phyloP scores from a whole-genome alignment of 2,329 filamentous ascomycete genomes.

The Scedosporium aurantiacum region DNA sequence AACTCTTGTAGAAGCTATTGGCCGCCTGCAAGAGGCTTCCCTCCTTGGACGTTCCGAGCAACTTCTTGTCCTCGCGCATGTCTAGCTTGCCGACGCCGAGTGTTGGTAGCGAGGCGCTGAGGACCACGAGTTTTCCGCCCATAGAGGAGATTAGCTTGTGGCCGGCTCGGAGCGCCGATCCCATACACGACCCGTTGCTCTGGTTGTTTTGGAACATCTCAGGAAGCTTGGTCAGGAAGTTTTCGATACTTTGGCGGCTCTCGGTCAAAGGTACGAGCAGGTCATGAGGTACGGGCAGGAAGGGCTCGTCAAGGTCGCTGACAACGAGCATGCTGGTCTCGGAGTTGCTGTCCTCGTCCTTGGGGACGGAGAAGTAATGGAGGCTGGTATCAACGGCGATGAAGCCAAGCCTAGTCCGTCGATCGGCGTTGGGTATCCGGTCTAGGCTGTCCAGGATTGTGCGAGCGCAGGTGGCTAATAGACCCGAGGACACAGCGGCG shows the following conservation, averaged over 20 bases:
- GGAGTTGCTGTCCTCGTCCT: conserved; percentile 72
- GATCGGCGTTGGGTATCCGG: conserved; percentile 94
- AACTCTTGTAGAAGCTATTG: conserved; percentile 98
- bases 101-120: conserved; percentile 84
- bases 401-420: conserved; percentile 85
- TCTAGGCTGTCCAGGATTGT: conserved; percentile 93
- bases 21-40: conserved; percentile 76
- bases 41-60: conserved; percentile 89
- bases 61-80: conserved; percentile 91
- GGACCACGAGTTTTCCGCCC: conserved; percentile 86
- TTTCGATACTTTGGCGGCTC: conserved; percentile 82
- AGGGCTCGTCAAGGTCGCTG: conserved; percentile 91
- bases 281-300: conserved; percentile 86
- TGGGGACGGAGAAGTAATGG: conserved; percentile 91
- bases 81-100: conserved; percentile 81
- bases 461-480: conserved; percentile 82
- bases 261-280: conserved; percentile 82
- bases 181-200: conserved; percentile 85
- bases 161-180: conserved; percentile 79
- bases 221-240: conserved; percentile 80
- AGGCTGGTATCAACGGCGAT: conserved; percentile 89
- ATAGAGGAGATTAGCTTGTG: conserved; percentile 93
- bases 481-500: conserved; percentile 75
- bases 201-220: conserved; percentile 96
- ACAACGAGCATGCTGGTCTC: conserved; percentile 90